Evolutionary conservation across 768 basidiomycete genomes (phyloP), one percentile per base, ranked within the genome.

Genomic region (Boletus pseudopeckii): DNA sequence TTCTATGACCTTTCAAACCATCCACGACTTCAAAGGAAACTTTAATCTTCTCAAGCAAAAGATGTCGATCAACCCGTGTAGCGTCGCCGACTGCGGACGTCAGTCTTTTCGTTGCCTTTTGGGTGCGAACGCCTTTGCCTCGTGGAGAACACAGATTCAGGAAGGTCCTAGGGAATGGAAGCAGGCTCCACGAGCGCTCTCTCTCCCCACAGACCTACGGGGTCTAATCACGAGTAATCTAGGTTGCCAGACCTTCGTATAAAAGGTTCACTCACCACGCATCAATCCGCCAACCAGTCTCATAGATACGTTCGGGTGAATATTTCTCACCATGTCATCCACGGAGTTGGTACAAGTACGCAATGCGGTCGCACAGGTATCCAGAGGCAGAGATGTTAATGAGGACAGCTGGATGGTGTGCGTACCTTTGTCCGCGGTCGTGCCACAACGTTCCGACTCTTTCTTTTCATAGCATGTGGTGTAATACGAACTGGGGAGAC

Each of bases 391-490:
- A 30, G 61, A 62, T 44, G 53, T 62, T 5, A 62, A 62, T 28
- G 56, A 62, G 40, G 61, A 62, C 18, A 49, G 48, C 42, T 62
- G 61, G 61, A 62, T 62, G 61, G 51, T 58, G 60, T 62, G 26
- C 42, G 60, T 50, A 39, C 30, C 47, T 18, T 30, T 5, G 11
- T 40, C 26, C n/a, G 24, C 6, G 5, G 1, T 30, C 14, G 3
- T 39, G 41, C 8, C 17, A 26, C 24, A 4, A 4, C 17, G 4
- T 13, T 37, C 15, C 30, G 17, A 57, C 28, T 7, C 8, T n/a
- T 33, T 17, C 32, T 32, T 33, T 42, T 17, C 32, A 17, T 44
- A 60, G 58, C 20, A 60, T 53, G 58, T 60, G 59, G 59, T 60
- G 58, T 49, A 60, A 56, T 5, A 49, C 58, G n/a, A 60, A 60